These are phyloP conservation scores for Daldinia grandis DNA, from an alignment of 495 filamentous ascomycete species.

Conservation along the genomic window DNA sequence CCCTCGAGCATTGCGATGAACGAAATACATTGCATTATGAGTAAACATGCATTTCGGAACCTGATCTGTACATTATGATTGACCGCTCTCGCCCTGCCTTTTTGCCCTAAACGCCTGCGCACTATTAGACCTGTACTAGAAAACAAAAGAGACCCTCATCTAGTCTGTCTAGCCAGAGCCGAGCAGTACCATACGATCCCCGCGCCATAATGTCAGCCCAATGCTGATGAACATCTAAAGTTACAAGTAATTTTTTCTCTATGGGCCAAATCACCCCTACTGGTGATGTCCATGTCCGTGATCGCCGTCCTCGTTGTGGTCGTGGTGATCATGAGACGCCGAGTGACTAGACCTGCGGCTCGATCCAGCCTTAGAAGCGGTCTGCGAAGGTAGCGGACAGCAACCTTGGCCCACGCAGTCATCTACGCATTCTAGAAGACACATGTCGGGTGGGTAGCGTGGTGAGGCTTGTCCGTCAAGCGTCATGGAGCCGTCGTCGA, in stretches of 20 bases:
- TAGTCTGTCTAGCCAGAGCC: not conserved
- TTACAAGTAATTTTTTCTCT: not conserved
- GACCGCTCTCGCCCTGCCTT: not conserved
- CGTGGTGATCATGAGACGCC: constrained; percentile 14
- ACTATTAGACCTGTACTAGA: constrained; percentile 20
- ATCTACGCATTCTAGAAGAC: constrained; percentile 86
- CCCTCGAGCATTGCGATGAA: not conserved
- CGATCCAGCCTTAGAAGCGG: constrained; percentile 41
- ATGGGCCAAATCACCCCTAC: not conserved
- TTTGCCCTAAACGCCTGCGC: constrained; percentile 29
- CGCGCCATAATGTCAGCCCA: constrained; percentile 3
- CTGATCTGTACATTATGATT: constrained; percentile 9
- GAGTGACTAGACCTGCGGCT: constrained; percentile 42
- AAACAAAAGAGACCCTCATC: constrained; percentile 15
- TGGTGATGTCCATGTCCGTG: constrained; percentile 35
- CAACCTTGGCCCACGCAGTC: constrained; percentile 79
- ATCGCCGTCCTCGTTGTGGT: constrained; percentile 24
- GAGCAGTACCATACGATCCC: no score
- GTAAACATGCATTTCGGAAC: constrained; percentile 11
- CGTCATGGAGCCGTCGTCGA: constrained; percentile 47
- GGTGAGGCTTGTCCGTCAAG: constrained; percentile 48
- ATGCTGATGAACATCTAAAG: constrained; percentile 18
- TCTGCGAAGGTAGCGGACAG: constrained; percentile 56
- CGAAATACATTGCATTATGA: not conserved
- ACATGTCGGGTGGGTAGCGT: constrained; percentile 67